These are phyloP conservation scores for Penicillium arizonense DNA, from an alignment of 495 filamentous ascomycete genomes.

Conservation along the genomic window DNA sequence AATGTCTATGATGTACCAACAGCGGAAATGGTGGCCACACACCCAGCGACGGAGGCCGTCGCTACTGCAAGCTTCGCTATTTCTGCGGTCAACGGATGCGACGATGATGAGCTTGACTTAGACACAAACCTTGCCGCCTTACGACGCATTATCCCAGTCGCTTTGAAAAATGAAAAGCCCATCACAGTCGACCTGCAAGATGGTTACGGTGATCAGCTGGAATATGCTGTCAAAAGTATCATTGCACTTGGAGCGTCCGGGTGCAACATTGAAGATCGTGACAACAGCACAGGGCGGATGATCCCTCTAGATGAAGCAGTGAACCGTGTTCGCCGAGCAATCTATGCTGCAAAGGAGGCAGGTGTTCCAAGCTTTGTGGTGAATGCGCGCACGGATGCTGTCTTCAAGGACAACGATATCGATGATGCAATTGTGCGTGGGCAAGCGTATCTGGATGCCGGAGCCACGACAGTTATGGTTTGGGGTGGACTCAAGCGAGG, in stretches of 20 bases:
- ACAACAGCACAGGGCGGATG: conserved; percentile 29
- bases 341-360: conserved; percentile 28
- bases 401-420: conserved; percentile 26
- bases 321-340: conserved; percentile 32
- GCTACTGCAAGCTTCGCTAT: conserved; percentile 55
- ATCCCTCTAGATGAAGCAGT: conserved; percentile 33
- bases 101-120: conserved; percentile 43
- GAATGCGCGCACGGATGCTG: conserved; percentile 47
- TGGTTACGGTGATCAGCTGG: conserved; percentile 45
- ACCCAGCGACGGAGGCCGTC: conserved; percentile 42
- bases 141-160: conserved; percentile 14
- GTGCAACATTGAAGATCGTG: conserved; percentile 51
- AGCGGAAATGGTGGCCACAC: conserved; percentile 38
- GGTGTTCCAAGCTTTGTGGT: conserved; percentile 50
- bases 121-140: conserved; percentile 61
- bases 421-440: conserved; percentile 45
- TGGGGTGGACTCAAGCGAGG: conserved; percentile 42
- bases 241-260: conserved; percentile 48
- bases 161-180: conserved; percentile 20
- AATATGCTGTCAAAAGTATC: conserved; percentile 32
- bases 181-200: conserved; percentile 53
- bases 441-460: conserved; percentile 43
- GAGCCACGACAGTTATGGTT: conserved; percentile 45
- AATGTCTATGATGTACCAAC: conserved; percentile 52
- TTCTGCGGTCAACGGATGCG: conserved; percentile 37